A percentile compares a stretch with the other conserved stretches of the same genome.
phyloP scores from a whole-genome alignment of 352 stramenopile species.

The Globisporangium viniferum region DNA sequence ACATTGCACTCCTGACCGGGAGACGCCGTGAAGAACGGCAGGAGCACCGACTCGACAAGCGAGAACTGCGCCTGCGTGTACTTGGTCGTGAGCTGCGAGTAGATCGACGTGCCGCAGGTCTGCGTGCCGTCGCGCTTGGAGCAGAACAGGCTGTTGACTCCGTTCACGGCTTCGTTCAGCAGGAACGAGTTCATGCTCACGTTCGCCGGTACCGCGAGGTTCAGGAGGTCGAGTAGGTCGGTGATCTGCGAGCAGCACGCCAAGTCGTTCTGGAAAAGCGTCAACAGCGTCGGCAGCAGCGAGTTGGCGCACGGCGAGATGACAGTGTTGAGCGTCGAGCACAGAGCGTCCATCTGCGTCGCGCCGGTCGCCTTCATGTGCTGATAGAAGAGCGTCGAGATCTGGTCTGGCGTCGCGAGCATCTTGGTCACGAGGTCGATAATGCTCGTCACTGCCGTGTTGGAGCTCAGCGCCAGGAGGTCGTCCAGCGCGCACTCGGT shows the following conservation, averaged over 20 bases:
- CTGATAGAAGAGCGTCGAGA: conserved; percentile 16
- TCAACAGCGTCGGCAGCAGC: conserved; percentile 41
- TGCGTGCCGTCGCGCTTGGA: conserved; percentile 27
- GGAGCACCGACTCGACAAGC: conserved; percentile 20
- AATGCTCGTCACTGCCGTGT: conserved; percentile 21
- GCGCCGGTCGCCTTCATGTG: conserved; percentile 22
- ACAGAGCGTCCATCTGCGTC: conserved; percentile 41
- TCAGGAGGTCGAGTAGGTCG: conserved; percentile 39
- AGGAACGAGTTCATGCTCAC: conserved; percentile 47
- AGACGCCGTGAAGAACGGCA: conserved; percentile 33
- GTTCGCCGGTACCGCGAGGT: conserved; percentile 45
- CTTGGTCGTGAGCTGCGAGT: conserved; percentile 30
- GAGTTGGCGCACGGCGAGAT: conserved; percentile 42
- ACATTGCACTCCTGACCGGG: conserved; percentile 17
- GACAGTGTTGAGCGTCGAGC: conserved; percentile 44
- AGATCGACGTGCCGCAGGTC: conserved; percentile 41
- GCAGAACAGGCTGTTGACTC: conserved; percentile 52
- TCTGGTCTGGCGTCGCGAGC: conserved; percentile 23
- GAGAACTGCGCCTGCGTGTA: conserved; percentile 37
- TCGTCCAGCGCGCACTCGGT: conserved; percentile 48
- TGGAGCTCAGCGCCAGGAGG: conserved; percentile 31
- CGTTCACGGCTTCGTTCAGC: conserved; percentile 39
- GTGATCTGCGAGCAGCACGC: conserved; percentile 47
- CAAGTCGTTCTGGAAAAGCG: conserved; percentile 38
- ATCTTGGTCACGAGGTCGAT: conserved; percentile 40